Percentiles rank a stretch among this genome's conserved stretches.
Conservation (phyloP, 768 basidiomycete genomes). For the Leccinellum rugosiceps region DNA sequence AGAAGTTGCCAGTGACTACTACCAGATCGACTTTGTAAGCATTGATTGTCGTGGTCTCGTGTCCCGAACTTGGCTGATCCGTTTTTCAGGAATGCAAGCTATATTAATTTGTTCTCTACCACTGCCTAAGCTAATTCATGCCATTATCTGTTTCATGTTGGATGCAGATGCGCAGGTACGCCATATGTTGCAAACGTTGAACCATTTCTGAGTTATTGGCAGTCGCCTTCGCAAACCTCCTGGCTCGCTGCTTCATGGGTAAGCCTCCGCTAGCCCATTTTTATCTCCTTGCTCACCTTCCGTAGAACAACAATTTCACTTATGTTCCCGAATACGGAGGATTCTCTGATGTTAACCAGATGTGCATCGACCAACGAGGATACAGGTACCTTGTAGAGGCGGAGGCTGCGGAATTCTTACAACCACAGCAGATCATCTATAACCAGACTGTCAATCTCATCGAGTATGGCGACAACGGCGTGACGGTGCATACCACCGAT, state of each 20-base stretch:
- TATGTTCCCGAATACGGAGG: constrained; percentile 49
- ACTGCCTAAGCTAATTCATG: neutral
- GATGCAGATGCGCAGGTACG: constrained; percentile 29
- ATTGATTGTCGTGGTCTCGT: neutral
- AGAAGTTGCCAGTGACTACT: constrained; percentile 57
- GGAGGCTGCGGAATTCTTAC: constrained; percentile 56
- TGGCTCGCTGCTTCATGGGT: constrained; percentile 67
- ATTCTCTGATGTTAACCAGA: constrained; percentile 51
- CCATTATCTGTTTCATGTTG: neutral
- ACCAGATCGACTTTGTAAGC: constrained; percentile 40
- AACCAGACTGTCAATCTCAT: constrained; percentile 51
- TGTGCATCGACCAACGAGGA: constrained; percentile 60
- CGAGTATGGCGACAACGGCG: constrained; percentile 42
- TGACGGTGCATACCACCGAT: constrained; percentile 44
- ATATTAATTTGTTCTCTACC: neutral
- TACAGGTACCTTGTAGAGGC: constrained; percentile 54
- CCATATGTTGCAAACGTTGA: neutral
- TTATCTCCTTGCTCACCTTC: neutral
- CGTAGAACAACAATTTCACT: constrained; percentile 63
- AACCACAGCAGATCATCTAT: constrained; percentile 43
- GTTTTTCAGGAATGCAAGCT: constrained; percentile 29
- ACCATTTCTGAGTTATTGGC: constrained; percentile 32
- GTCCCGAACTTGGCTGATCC: constrained; percentile 1
- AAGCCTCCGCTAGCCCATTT: constrained; percentile 5
- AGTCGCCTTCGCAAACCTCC: constrained; percentile 62